Base-by-base conservation (phyloP, 2,329 filamentous ascomycete species). In the Venturia asperata region DNA sequence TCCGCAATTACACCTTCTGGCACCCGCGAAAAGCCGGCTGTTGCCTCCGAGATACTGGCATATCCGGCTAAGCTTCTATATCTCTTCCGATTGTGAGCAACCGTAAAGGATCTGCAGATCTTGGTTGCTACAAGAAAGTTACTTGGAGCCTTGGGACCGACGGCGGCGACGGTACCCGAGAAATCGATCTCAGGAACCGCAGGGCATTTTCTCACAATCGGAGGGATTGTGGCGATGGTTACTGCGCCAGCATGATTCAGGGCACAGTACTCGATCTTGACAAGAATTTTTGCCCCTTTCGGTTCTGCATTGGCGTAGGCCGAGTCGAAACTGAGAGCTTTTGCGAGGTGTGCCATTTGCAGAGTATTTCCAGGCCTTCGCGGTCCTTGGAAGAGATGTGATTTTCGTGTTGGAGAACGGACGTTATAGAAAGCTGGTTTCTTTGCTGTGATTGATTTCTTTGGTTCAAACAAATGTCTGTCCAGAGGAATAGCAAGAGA, bases 111-210 rank as follows among this genome's bases (percentile, higher is more conserved):
- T 6, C 67, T 67, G 47, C 78, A 75, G 27, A 79, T 72, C 41
- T 70, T 69, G 41, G 74, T 73, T 34, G 77, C 76, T 34, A 68
- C 71, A 1, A 60, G 49, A 64, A 76, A 74, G 37, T 67, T 34
- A 0, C 67, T 34, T 0, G 66, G 64, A 5, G 47, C 41, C 5
- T 67, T 45, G 19, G 49, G 21, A 0, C 62, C 39, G 1, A 66
- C 67, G 11, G 42, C n/a, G 13, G 71, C 67, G 13, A 79, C 71
- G 19, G 73, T 72, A 45, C 78, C 78, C 1, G 75, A 73, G 47
- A 80, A 74, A 64, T 80, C 78, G 71, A 79, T 73, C 24, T 78
- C 77, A 1, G 78, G 78, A 5, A 77, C 73, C n/a, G 73, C 75
- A 1, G 73, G 71, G 5, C 69, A 66, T 27, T 70, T 66, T 63